Evolutionary conservation across 2,329 filamentous ascomycete species (phyloP), one percentile per base, ranked within the genome.

Genomic region (Aspergillus thermomutatus): DNA sequence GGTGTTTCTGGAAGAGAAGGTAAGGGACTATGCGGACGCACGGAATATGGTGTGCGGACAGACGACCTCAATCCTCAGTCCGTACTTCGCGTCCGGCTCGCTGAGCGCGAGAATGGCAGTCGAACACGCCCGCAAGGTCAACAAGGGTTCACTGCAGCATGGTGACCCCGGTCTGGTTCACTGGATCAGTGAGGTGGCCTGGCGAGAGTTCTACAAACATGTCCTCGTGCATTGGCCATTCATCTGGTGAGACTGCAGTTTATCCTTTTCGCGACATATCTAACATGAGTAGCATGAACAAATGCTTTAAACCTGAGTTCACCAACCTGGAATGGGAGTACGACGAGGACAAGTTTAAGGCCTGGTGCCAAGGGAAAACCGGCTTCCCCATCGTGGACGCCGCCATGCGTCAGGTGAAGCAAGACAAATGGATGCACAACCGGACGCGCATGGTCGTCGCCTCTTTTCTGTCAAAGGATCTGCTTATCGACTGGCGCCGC

Each of bases 201-300:
- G 91, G 91, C 80, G 91, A 14, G 91, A 95, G 66, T 95, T 95
- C 67, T 95, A 95, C 76, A 91, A 87, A 66, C 90, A 94, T 69
- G 89, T 96, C 3, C 76, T 96, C 4, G 89, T 87, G 0, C 79
- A 92, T 58, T 96, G 91, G 90, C 92, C 92, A 0, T 92, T 92
- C 52, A 74, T 79, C 46, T 78, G 77, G 75, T 75, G 60, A 54
- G 66, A 53, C 5, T 8, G 10, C 19, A 19, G 5, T 14, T 26
- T 21, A 14, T 23, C 3, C 2, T 10, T 10, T n/a, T 41, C 10
- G 10, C 1, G 7, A 19, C 4, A 17, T 28, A 14, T 8, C 31
- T n/a, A 17, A 23, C 51, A 60, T 27, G 9, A 54, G 74, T 26
- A 76, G 85, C 69, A 90, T 90, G 87, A 85, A 85, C 72, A 89